Evolutionary conservation across 345 rosid genomes (phyloP), one percentile per base, ranked within the genome.

Genomic region (Combretum micranthum): DNA sequence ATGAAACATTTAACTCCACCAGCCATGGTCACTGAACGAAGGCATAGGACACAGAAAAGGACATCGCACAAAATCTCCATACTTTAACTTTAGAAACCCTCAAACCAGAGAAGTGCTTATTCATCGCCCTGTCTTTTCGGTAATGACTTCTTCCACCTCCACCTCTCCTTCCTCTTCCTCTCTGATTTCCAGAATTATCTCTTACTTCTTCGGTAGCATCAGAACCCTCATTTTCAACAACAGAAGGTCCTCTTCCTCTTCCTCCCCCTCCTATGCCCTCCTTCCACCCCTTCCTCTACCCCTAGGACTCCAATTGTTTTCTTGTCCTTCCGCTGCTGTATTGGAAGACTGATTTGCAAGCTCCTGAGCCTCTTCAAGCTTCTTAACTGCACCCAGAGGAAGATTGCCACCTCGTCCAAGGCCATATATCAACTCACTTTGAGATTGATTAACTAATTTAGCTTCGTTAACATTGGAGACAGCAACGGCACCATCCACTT

Each of bases 321-420:
- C 83, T 53, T 64, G 69, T 4, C 71, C 81, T 49, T 59, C 88
- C 22, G 17, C 56, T 59, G 58, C 84, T 12, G 70, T 23, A 59
- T 4, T 72, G 60, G 67, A 77, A 14, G 83, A 37, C 64, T 68
- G 63, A 53, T 69, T 66, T 13, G 61, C 73, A 57, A 60, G 73
- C 45, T 68, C 75, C 25, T 50, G 77, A 8, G 55, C 65, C 67
- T 89, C 91, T 17, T 52, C 69, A 70, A 85, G 73, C 74, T 78
- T 83, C 68, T 66, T 83, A n/a, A 69, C 78, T 12, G 96, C 88
- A 14, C 97, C 96, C 10, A 76, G 62, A 23, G 96, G 99, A 59
- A 76, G 59, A 68, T 93, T 93, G 57, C 99, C 97, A 58, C 99
- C 99, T 0, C 84, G 85, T 23, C 99, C 99, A 44, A 89, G 87